Evolutionary conservation across 768 basidiomycete species (phyloP), one percentile per base, ranked within the genome.

Genomic region (Suillus alpinus): DNA sequence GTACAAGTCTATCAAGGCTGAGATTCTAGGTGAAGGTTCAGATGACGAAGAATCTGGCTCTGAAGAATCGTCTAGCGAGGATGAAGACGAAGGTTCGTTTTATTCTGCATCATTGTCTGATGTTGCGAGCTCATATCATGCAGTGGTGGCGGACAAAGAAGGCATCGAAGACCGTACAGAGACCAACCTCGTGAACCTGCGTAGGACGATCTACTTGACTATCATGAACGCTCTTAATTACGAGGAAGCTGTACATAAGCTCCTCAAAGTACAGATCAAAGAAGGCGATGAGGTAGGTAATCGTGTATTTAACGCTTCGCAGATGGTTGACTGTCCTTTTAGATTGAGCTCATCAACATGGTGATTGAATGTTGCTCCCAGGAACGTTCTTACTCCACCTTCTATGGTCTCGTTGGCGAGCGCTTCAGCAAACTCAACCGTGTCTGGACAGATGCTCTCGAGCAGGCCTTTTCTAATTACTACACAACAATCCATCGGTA

Each of bases 341-440:
- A 97, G 94, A 91, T 94, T 67, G 96, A 98, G 73, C 76, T 99
- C 60, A 86, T 92, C 73, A 98, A 98, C 81, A 99, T 99, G 97
- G 85, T 99, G 63, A 92, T 99, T 74, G 96, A 98, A 69, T 99
- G 97, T 90, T 98, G 97, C 74, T 98, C 97, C 2, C 97, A 99
- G 79, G 97, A 98, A 73, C 91, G 97, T 14, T 95, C 96, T 1
- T 99, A 98, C 74, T 94, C 92, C 2, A 91, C 83, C n/a, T 98
- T 97, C 81, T 99, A 95, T 69, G 97, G 97, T 13, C 86, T 98
- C 23, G 82, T 97, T 63, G 94, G 94, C 58, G 97, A 99, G 73
- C 91, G 97, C 23, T 95, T 99, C 78, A 89, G 91, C 78, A 95
- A 97, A 76, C 83, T 98, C 69, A 96, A 97, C 75, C 90, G 94